Percentiles rank a stretch among this genome's conserved stretches.
Conservation (phyloP, 1,284 basidiomycete genomes). For the Bondarzewia mesenterica region DNA sequence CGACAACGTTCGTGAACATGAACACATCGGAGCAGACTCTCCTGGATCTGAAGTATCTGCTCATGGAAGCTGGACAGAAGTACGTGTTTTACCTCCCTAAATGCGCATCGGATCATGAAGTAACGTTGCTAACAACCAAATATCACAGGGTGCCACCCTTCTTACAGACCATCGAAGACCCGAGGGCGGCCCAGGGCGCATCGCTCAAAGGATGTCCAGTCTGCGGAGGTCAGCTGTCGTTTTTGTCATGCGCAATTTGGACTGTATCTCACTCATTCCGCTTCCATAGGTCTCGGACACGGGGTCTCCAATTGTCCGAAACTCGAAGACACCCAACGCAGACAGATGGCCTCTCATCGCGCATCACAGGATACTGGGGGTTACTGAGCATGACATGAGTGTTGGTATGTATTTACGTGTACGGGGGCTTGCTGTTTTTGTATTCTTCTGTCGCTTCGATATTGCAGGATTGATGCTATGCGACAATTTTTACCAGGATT, state of each 20-base stretch:
- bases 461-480: too few species aligned
- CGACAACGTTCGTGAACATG: slow-evolving; percentile 99
- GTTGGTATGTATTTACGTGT: not conserved
- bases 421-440: too few species aligned
- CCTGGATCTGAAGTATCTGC: slow-evolving; percentile 92
- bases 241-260: not conserved
- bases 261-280: slow-evolving; percentile 9
- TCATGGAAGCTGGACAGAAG: slow-evolving; percentile 98
- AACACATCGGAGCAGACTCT: slow-evolving; percentile 94
- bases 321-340: slow-evolving; percentile 85
- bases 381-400: slow-evolving; percentile 29
- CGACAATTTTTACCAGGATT: too few species aligned
- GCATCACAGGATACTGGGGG: slow-evolving; percentile 57
- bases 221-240: slow-evolving; percentile 70
- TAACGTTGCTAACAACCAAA: too few species aligned
- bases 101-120: slow-evolving; percentile 2
- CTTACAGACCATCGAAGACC: slow-evolving; percentile 86
- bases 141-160: slow-evolving; percentile 94
- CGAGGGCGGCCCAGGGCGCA: slow-evolving; percentile 72
- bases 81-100: slow-evolving; percentile 25
- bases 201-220: slow-evolving; percentile 85
- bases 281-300: slow-evolving; percentile 75
- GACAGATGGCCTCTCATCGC: slow-evolving; percentile 82
- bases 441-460: too few species aligned
- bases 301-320: slow-evolving; percentile 93